A percentile compares a stretch with the other conserved stretches of the same genome.
These are phyloP conservation scores for Combretum micranthum DNA, from an alignment of 345 rosid species.

Conservation along the genomic window DNA sequence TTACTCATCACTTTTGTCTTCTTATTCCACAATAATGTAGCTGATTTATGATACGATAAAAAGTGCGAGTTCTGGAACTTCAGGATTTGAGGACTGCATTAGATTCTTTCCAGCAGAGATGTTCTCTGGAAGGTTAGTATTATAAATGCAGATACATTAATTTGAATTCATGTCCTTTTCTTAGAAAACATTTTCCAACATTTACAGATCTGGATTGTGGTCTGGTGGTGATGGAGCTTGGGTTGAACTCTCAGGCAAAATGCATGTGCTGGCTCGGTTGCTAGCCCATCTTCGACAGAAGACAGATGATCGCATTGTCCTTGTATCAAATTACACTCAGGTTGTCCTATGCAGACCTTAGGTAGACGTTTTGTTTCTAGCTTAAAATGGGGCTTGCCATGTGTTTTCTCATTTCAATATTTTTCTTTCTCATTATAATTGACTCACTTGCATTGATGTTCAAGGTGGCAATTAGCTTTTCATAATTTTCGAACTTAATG, in stretches of 20 bases:
- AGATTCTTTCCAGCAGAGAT: conserved; percentile 82
- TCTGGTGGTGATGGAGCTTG: conserved; percentile 92
- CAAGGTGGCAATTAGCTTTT: too few relatives aligned
- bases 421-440: too few relatives aligned
- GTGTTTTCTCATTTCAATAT: too few relatives aligned
- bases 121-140: conserved; percentile 86
- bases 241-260: conserved; percentile 98
- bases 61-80: conserved; percentile 67
- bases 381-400: too few relatives aligned
- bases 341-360: conserved; percentile 25
- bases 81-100: conserved; percentile 81
- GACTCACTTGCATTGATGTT: too few relatives aligned
- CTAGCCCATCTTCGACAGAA: conserved; percentile 70
- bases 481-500: too few relatives aligned
- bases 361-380: background rate
- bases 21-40: conserved; percentile 32
- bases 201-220: conserved; percentile 87
- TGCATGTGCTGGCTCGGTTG: conserved; percentile 91
- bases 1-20: conserved; percentile 7
- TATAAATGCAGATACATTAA: conserved; percentile 7
- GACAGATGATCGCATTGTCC: conserved; percentile 92
- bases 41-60: conserved; percentile 87
- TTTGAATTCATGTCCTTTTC: conserved; percentile 8
- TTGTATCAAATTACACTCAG: conserved; percentile 98
- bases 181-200: conserved; percentile 8